Conservation (phyloP, 495 filamentous ascomycete species). For the Daldinia childiae region DNA sequence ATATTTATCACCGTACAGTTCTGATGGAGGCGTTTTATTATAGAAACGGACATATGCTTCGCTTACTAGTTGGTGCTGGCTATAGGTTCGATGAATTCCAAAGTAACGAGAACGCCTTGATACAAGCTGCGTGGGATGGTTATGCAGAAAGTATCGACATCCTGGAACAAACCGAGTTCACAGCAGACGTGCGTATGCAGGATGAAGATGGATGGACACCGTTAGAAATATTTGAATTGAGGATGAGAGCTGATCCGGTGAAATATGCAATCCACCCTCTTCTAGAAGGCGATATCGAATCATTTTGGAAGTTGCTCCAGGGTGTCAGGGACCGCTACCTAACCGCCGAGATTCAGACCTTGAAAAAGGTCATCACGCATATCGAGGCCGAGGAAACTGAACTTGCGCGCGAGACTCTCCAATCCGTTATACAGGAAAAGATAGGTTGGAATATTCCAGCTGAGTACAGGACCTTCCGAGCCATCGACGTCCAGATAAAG, state of each 20-base stretch:
- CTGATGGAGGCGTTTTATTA: neutral
- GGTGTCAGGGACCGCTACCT: constrained; percentile 26
- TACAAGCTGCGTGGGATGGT: neutral
- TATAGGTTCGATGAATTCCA: constrained; percentile 10
- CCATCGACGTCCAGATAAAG: constrained; percentile 26
- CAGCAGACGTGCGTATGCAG: constrained; percentile 17
- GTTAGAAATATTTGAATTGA: constrained; percentile 23
- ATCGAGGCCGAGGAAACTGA: constrained; percentile 3
- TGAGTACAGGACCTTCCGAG: constrained; percentile 24
- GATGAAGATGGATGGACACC: neutral
- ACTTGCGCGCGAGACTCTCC: constrained; percentile 13
- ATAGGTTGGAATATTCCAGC: constrained; percentile 22
- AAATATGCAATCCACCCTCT: neutral
- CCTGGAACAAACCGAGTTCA: constrained; percentile 2
- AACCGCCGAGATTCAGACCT: constrained; percentile 17
- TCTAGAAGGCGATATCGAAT: constrained; percentile 9
- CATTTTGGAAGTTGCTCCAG: constrained; percentile 10
- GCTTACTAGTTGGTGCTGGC: constrained; percentile 17
- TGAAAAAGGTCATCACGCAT: constrained; percentile 16
- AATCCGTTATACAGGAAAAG: constrained; percentile 26
- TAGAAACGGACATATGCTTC: constrained; percentile 9
- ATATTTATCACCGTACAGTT: neutral
- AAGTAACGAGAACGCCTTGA: neutral
- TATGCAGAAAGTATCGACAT: neutral
- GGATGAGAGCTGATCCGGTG: neutral